Base-by-base conservation (phyloP, 805 yeast genomes). In the Candida pini region DNA sequence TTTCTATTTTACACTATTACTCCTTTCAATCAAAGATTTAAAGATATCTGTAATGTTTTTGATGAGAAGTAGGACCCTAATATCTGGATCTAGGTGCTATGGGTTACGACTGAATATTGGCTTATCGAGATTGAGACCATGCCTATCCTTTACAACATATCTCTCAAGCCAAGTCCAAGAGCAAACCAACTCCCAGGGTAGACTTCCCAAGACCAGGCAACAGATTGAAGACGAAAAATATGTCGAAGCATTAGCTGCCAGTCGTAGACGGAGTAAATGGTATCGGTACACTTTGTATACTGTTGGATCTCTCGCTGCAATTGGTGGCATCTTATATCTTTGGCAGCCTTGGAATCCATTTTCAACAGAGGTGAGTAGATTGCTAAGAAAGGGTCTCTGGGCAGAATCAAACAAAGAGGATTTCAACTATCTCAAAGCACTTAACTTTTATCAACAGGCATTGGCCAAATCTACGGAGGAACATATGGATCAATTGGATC, bases 381-480 rank as follows among this genome's bases (percentile, higher is more conserved):
- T 73, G 18, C 60, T 90, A 43, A 66, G 95, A 26, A 73, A 78
- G 48, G 97, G 83, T 0, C 63, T 89, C 5, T 77, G 89, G 82
- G 89, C 90, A 2, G 96, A 90, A 55, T 69, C 81, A 30, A 81
- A 79, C 31, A 78, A 76, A 37, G 80, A 75, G 12, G 71, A 73
- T 15, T 22, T 22, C 25, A 64, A 84, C 53, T 81, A 73, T 58
- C 66, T 71, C 34, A 63, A 74, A 40, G 95, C 97, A 0, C 63
- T 87, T 39, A 70, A 72, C 38, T 67, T 71, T 47, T 90, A 89
- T 58, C 69, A 85, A 28, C 80, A 81, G 43, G 95, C 95, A 0
- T 60, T 88, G 18, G 67, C 75, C 19, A 69, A 73, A 41, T 80
- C 87, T 26, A 70, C 77, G 24, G 62, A 68, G 18, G 59, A 76